Conservation (phyloP, 2,329 filamentous ascomycete genomes). For the Thelonectria olida region DNA sequence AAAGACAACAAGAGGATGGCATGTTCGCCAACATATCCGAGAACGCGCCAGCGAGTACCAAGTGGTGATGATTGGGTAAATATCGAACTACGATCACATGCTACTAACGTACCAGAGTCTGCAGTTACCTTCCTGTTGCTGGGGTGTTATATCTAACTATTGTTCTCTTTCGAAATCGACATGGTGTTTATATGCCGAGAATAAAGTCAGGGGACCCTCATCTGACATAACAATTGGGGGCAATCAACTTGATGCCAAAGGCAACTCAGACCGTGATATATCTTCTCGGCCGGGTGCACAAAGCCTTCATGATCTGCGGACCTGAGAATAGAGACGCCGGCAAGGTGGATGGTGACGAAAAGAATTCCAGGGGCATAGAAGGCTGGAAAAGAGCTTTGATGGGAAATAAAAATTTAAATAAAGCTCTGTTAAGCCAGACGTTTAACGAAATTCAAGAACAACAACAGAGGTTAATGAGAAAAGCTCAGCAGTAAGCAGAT, state of each 20-base stretch:
- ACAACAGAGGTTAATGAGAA: constrained; percentile 17
- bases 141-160: constrained; percentile 21
- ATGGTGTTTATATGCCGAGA: constrained; percentile 17
- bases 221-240: constrained; percentile 1
- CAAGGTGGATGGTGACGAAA: neutral
- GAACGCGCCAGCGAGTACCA: neutral
- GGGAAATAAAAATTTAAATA: constrained; percentile 9
- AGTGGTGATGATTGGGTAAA: constrained; percentile 8
- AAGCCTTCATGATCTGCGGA: neutral
- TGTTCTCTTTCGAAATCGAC: constrained; percentile 20
- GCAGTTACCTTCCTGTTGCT: constrained; percentile 20
- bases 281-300: constrained; percentile 19
- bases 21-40: neutral
- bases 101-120: constrained; percentile 16
- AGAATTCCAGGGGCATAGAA: neutral
- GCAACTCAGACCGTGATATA: constrained; percentile 25
- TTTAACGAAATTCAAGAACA: constrained; percentile 23
- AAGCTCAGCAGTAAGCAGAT: constrained; percentile 19
- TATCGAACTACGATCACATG: neutral
- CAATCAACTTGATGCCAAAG: constrained; percentile 17
- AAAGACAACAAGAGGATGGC: constrained; percentile 5
- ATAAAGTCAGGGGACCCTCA: neutral
- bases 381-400: constrained; percentile 20
- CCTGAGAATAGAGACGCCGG: neutral
- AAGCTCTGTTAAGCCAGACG: constrained; percentile 17